Conservation (phyloP, 2,329 filamentous ascomycete species). For the Herpotrichia juniperi region DNA sequence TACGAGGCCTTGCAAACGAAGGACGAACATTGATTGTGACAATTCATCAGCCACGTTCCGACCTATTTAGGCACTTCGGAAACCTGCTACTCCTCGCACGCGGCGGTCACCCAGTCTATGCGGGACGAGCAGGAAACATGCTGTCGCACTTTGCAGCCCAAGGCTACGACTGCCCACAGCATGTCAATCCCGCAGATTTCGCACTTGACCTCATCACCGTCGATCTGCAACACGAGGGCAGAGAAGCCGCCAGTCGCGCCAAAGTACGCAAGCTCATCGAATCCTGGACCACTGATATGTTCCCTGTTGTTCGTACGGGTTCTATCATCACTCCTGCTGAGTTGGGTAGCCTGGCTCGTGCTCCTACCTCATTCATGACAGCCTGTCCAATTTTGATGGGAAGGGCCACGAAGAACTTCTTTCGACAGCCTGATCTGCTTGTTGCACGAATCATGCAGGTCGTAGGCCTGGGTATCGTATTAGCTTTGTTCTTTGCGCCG, state of each 20-base stretch:
- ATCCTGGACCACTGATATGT: conserved; percentile 56
- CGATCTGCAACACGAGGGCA: conserved; percentile 69
- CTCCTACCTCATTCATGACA: conserved; percentile 64
- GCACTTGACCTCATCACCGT: conserved; percentile 78
- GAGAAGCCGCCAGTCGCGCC: conserved; percentile 67
- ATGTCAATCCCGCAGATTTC: conserved; percentile 80
- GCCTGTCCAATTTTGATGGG: conserved; percentile 72
- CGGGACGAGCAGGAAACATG: conserved; percentile 68
- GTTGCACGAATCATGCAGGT: conserved; percentile 47
- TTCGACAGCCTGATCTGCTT: conserved; percentile 45
- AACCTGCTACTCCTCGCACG: conserved; percentile 73
- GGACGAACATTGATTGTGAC: conserved; percentile 77
- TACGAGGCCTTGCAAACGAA: conserved; percentile 72
- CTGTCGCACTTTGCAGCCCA: conserved; percentile 66
- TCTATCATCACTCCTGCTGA: conserved; percentile 71
- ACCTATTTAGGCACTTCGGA: conserved; percentile 74
- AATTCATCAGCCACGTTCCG: conserved; percentile 77
- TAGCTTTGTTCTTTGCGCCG: conserved; percentile 67
- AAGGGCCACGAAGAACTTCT: conserved; percentile 69
- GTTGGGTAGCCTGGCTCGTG: conserved; percentile 70
- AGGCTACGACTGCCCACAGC: conserved; percentile 69
- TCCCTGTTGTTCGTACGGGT: conserved; percentile 28
- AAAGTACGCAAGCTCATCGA: conserved; percentile 67
- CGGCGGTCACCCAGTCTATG: conserved; percentile 71
- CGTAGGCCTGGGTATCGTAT: conserved; percentile 42